Evolutionary conservation across 2,329 filamentous ascomycete species (phyloP), one percentile per base, ranked within the genome.

Genomic region (Ophidiomyces ophidiicola): DNA sequence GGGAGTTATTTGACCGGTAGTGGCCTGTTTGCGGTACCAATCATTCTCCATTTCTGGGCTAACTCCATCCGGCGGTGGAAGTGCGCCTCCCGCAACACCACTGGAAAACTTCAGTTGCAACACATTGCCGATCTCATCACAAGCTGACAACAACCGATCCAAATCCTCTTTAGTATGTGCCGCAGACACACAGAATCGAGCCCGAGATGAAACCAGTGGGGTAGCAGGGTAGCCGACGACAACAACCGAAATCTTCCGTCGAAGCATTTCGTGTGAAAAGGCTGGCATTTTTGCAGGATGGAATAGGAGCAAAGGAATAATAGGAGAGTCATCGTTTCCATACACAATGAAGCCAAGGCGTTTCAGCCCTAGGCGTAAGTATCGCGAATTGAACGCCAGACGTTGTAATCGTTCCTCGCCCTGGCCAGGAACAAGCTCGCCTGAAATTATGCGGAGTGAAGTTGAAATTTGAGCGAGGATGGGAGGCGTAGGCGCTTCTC

Each of bases 201-300:
- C 90, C 47, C 90, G 82, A 14, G 88, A 94, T 46, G 83, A 92
- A 51, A 96, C 92, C 32, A 98, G 74, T 1, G 90, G 90, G 2
- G 90, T 98, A 6, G 88, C 90, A 4, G 90, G 90, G 58, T 98
- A 98, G 37, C 88, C 90, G 45, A 98, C 90, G 32, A 98, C 84
- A 26, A 98, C 90, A 36, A 96, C 84, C 0, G 88, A 90, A 51
- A 98, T 96, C 63, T 94, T 96, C 56, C 90, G 84, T 66, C 83
- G 84, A 44, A 96, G 75, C 90, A 98, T 96, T 62, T 96, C 90
- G 58, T 94, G 90, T 35, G 86, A 94, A 63, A 98, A 98, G 43
- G 90, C 88, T 3, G 88, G 83, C 71, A 98, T 94, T 68, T 98
- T 98, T 53, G 84, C 90, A n/a, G 90, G 90, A 64, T 96, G 85